Base-by-base conservation (phyloP, 106 monocot species). In the Dendrobium huoshanense region DNA sequence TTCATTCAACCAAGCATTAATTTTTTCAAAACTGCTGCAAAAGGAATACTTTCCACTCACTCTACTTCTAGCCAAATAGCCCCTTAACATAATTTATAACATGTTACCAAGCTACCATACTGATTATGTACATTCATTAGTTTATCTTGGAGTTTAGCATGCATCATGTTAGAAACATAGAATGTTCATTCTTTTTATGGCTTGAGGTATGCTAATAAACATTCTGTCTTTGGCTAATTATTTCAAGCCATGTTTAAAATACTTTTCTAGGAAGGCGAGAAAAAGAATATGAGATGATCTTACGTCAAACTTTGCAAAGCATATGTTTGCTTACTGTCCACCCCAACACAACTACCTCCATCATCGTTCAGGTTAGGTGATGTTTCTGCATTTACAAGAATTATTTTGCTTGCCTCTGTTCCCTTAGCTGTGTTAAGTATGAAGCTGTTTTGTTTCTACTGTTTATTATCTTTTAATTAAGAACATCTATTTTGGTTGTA, bases 271-370 rank as follows among this genome's bases (percentile, higher is more conserved):
- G 97, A 75, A 94, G 92, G 85, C 72, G 84, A 75, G 98, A 98
- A 89, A 98, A 89, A 65, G 92, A 92, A 77, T 92, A 86, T 90
- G 98, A 95, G 81, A 89, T 95, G 84, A 88, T 92, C 51, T 79
- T 98, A 70, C 92, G 80, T 89, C 92, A 85, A 86, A 95, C 98
- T 22, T 81, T 98, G 82, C 98, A 91, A 78, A 95, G 91, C 78
- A 93, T 95, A 75, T 88, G 88, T 48, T 81, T 95, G 72, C 78
- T 95, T 51, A 94, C 82, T 40, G 75, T 88, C 16, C 87, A 97
- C 84, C 96, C 96, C 58, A 97, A 97, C 83, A 97, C 96, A 51
- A 94, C 90, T 15, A 97, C 94, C 24, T 92, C 96, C 70, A 70
- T 97, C 68, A 94, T 92, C 76, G 78, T 97, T 83, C 96, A 97